Evolutionary conservation across 768 basidiomycete genomes (phyloP), one percentile per base, ranked within the genome.

Genomic region (Naematelia aurantialba): DNA sequence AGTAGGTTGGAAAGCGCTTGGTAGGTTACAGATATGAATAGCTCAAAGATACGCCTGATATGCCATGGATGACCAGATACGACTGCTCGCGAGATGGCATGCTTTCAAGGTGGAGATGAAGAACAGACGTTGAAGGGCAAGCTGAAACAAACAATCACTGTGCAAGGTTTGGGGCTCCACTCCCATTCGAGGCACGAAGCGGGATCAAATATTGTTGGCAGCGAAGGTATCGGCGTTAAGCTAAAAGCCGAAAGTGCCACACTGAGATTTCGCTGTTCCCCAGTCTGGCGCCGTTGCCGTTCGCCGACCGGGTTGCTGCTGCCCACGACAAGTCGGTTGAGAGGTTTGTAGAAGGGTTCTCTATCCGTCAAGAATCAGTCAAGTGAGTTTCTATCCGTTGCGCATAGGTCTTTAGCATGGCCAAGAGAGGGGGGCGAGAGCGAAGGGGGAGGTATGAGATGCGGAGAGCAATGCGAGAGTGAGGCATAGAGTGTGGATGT

Each of bases 311-410:
- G 24, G 57, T 13, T 4, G 14, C 17, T 51, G 17, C 31, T 10
- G 25, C 25, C 25, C n/a, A 52, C 25, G 57, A 34, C 31, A 30
- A 27, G 24, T 52, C 22, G 52, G 52, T 51, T 3, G 26, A 19
- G 25, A 30, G 25, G 14, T 42, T 22, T 56, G 27, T 19, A 24
- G 5, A 56, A 22, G 19, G 29, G 19, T 29, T 42, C 47, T 52
- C 50, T 31, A 58, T 45, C 50, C 56, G 27, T 58, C 56, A 58
- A 58, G 56, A 19, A 27, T 55, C 48, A 26, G 13, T 31, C 45
- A 56, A 56, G 55, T 56, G 55, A 56, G 55, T 56, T 13, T 30
- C 30, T n/a, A 31, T 30, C 29, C 5, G n/a, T 50, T 25, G 5
- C 11, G 26, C 24, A 11, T 14, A 50, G 48, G 14, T 25, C 17